These are phyloP conservation scores for Parastagonospora nodorum DNA, from an alignment of 2,329 filamentous ascomycete species.

Conservation along the genomic window DNA sequence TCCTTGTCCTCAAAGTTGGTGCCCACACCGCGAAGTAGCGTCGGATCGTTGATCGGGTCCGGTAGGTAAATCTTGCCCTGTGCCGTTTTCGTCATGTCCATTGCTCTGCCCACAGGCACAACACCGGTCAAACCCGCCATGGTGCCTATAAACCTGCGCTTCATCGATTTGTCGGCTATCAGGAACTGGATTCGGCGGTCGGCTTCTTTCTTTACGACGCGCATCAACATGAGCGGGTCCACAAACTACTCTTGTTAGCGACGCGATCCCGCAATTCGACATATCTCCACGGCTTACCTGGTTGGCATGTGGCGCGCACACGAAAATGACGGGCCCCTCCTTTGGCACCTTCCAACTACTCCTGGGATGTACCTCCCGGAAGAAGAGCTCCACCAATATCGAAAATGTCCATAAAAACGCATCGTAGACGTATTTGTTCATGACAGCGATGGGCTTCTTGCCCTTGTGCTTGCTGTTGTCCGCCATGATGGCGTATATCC, in stretches of 20 bases:
- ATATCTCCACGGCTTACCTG: slow-evolving; percentile 24
- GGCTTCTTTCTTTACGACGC: slow-evolving; percentile 83
- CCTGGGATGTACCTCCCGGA: slow-evolving; percentile 93
- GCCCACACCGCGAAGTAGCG: slow-evolving; percentile 76
- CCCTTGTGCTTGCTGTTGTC: slow-evolving; percentile 24
- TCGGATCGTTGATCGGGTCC: slow-evolving; percentile 83
- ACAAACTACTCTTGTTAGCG: slow-evolving; percentile 69
- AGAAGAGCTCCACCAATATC: slow-evolving; percentile 92
- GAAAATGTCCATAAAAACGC: slow-evolving; percentile 77
- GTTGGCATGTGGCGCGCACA: slow-evolving; percentile 96
- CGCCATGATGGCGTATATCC: slow-evolving; percentile 14
- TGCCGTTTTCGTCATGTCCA: slow-evolving; percentile 83
- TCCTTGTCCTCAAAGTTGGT: slow-evolving; percentile 75
- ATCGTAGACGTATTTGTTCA: slow-evolving; percentile 78
- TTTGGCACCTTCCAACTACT: slow-evolving; percentile 94
- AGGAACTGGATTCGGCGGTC: slow-evolving; percentile 88
- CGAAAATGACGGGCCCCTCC: slow-evolving; percentile 87
- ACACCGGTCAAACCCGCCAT: slow-evolving; percentile 83
- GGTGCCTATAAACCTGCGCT: slow-evolving; percentile 85
- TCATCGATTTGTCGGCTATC: slow-evolving; percentile 94
- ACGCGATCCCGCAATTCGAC: not conserved
- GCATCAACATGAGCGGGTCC: slow-evolving; percentile 91
- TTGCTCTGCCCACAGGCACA: slow-evolving; percentile 89
- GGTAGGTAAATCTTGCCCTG: slow-evolving; percentile 84
- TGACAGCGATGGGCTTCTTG: slow-evolving; percentile 51